A percentile compares a stretch with the other conserved stretches of the same genome.
These are phyloP conservation scores for Pyrenophora graminea DNA, from an alignment of 2,329 filamentous ascomycete species.

Conservation along the genomic window DNA sequence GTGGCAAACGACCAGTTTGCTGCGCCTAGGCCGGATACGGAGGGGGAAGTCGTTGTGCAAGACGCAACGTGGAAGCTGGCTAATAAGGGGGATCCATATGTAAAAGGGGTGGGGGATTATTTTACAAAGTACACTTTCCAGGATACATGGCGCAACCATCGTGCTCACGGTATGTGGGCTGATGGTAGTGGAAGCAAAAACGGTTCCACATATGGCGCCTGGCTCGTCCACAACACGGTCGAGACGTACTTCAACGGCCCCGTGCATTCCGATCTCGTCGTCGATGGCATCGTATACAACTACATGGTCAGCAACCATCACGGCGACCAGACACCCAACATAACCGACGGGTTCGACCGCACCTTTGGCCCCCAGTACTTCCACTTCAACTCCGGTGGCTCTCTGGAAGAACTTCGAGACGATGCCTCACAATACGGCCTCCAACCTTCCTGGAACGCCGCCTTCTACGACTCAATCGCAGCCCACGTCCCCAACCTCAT, in stretches of 20 bases:
- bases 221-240: constrained; percentile 67
- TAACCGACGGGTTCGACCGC: constrained; percentile 66
- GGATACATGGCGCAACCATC: constrained; percentile 62
- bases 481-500: constrained; percentile 63
- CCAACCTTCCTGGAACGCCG: constrained; percentile 58
- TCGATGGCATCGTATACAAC: constrained; percentile 69
- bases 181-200: constrained; percentile 57
- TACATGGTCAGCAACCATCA: constrained; percentile 63
- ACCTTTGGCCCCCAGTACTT: constrained; percentile 69
- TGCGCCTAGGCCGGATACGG: constrained; percentile 57
- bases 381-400: constrained; percentile 63
- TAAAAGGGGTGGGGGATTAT: constrained; percentile 61
- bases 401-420: constrained; percentile 50
- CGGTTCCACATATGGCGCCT: constrained; percentile 61
- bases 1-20: constrained; percentile 59
- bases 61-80: constrained; percentile 67
- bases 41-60: constrained; percentile 57
- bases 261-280: constrained; percentile 64
- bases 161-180: constrained; percentile 60
- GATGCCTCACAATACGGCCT: constrained; percentile 58
- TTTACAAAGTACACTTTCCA: constrained; percentile 70
- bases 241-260: constrained; percentile 68
- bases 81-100: constrained; percentile 60
- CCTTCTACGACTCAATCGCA: constrained; percentile 68
- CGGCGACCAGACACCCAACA: constrained; percentile 65